Base-by-base conservation (phyloP, 2,329 filamentous ascomycete species). In the Lecanicillium sp. region DNA sequence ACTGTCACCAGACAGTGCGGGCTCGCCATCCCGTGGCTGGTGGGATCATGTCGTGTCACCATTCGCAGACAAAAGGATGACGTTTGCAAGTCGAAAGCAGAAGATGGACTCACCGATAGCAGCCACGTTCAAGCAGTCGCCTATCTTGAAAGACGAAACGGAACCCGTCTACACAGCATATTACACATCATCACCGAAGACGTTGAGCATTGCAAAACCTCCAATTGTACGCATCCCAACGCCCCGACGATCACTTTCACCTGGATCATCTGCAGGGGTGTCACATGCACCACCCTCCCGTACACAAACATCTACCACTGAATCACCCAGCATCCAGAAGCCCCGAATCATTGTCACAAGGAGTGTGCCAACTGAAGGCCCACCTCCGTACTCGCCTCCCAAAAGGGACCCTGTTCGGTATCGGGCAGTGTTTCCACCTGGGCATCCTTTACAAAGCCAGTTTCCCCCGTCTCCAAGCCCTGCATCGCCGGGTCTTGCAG, bases 41-140 rank as follows among this genome's bases (percentile, higher is more conserved):
- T 88, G 84, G 84, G 84, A 86, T 50, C 71, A 84, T 47, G 77
- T 88, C 40, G 80, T 74, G 7, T 84, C 83, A 1, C 84, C 84
- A 0, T 87, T 87, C 50, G 50, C 60, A 13, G 66, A 72, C 51
- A 69, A 48, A 50, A 59, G 48, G 36, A 49, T 62, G 12, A 69
- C 66, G 28, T 67, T 71, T 17, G 61, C 65, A 33, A 62, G 60
- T 33, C 59, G 60, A 33, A 59, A 51, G 49, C 41, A 56, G 36
- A 57, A 53, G 39, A 38, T 46, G 18, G 55, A 58, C 15, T 59
- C 58, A 9, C 54, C 60, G 10, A 52, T 44, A 32, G 49, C 25
- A 5, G 19, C 25, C 3, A 9, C 14, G 29, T 22, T 14, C 18
- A 18, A 33, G 8, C 20, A 42, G 7, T 28, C 33, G 13, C 45